Percentiles rank a stretch among this genome's conserved stretches.
phyloP scores from a whole-genome alignment of 441 rosid genomes.

The Eruca vesicaria region DNA sequence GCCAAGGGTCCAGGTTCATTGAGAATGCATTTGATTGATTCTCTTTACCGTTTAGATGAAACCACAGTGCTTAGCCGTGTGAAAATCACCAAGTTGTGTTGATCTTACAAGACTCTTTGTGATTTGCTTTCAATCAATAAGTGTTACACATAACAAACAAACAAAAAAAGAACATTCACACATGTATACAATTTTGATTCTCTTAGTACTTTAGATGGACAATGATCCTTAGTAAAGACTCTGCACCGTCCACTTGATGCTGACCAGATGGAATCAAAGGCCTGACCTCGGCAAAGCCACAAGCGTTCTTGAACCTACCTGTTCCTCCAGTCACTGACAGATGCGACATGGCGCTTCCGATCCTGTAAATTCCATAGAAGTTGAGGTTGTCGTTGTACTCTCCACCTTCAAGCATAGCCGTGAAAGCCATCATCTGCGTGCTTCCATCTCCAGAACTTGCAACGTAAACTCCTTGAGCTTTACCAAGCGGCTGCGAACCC shows the following conservation, averaged over 20 bases:
- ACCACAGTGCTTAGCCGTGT: constrained; percentile 42
- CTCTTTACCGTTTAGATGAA: constrained; percentile 65
- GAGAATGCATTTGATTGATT: constrained; percentile 83
- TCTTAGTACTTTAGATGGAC: constrained; percentile 62
- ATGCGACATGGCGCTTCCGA: constrained; percentile 63
- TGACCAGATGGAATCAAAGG: constrained; percentile 84
- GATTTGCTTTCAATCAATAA: constrained; percentile 18
- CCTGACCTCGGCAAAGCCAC: constrained; percentile 71
- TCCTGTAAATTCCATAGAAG: constrained; percentile 76
- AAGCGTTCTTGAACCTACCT: constrained; percentile 78
- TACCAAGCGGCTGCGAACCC: constrained; percentile 76
- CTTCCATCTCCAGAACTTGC: constrained; percentile 82
- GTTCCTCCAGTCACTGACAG: constrained; percentile 86
- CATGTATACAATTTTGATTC: constrained; percentile 25
- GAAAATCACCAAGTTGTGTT: constrained; percentile 40
- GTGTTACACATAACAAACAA: constrained; percentile 10
- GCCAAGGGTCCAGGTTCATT: constrained; percentile 86
- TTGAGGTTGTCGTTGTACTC: constrained; percentile 86
- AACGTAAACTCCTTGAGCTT: constrained; percentile 87
- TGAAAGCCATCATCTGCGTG: constrained; percentile 95
- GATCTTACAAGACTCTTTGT: constrained; percentile 16
- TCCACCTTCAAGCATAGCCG: constrained; percentile 84
- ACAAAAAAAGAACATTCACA: constrained; percentile 9
- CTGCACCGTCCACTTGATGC: constrained; percentile 64
- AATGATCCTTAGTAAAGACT: constrained; percentile 63